Percentiles rank a stretch among this genome's conserved stretches.
These are phyloP conservation scores for Baeospora myosura DNA, from an alignment of 1,284 basidiomycete species.

Conservation along the genomic window DNA sequence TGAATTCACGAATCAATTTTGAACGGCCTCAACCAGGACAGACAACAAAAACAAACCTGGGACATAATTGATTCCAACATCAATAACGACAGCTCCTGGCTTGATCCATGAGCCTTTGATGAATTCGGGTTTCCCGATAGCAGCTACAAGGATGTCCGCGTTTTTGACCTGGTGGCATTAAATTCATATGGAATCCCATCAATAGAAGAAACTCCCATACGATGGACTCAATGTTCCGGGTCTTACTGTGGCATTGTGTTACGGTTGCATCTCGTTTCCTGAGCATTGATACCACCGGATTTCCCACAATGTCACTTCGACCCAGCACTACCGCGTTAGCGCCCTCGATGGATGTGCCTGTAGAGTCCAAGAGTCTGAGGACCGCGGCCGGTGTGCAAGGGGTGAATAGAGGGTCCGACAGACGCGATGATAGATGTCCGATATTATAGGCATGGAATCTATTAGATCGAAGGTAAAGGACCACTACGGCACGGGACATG, in stretches of 20 bases:
- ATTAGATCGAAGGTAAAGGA: slow-evolving; percentile 9
- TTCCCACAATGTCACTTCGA: slow-evolving; percentile 97
- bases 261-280: slow-evolving; percentile 91
- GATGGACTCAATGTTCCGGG: slow-evolving; percentile 73
- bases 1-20: too few species aligned
- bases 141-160: slow-evolving; percentile 91
- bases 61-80: slow-evolving; percentile 97
- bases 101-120: slow-evolving; percentile 96
- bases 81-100: slow-evolving; percentile 88
- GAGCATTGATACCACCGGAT: slow-evolving; percentile 87
- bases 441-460: slow-evolving; percentile 99
- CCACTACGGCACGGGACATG: slow-evolving; percentile 11
- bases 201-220: slow-evolving; percentile 35
- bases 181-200: slow-evolving; percentile 8
- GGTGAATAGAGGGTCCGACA: slow-evolving; percentile 84
- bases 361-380: slow-evolving; percentile 83
- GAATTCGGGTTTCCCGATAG: slow-evolving; percentile 88
- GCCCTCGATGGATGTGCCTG: slow-evolving; percentile 69
- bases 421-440: slow-evolving; percentile 88
- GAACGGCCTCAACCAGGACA: not conserved
- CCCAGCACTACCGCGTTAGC: slow-evolving; percentile 90
- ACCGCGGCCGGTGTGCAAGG: slow-evolving; percentile 97
- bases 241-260: slow-evolving; percentile 94
- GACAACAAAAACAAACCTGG: slow-evolving; percentile 48
- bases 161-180: slow-evolving; percentile 51